Percentiles rank a stretch among this genome's conserved stretches.
phyloP scores from a whole-genome alignment of 352 stramenopile genomes.

The Blastocystis sp. region DNA sequence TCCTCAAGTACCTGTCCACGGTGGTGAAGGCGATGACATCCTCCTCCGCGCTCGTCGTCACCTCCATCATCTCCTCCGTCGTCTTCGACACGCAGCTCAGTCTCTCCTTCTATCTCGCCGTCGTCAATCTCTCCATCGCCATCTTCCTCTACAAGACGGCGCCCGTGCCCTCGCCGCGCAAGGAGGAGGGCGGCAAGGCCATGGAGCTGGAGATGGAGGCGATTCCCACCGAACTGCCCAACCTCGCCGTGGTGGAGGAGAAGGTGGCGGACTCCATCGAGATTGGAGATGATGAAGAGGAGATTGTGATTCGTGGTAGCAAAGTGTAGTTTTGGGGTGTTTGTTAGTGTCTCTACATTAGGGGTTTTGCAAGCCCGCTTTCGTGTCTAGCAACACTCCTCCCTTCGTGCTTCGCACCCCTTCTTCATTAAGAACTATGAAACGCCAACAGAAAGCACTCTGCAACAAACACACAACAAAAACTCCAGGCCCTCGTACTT shows the following conservation, averaged over 20 bases:
- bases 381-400: too few species aligned
- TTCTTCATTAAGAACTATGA: background rate
- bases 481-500: slow-evolving; percentile 89
- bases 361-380: too few species aligned
- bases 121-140: slow-evolving; percentile 58
- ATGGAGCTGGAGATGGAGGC: slow-evolving; percentile 1
- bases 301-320: slow-evolving; percentile 10
- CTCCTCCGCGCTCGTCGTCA: slow-evolving; percentile 19
- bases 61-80: slow-evolving; percentile 20
- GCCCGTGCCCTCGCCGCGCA: background rate
- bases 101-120: slow-evolving; percentile 40
- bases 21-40: slow-evolving; percentile 59
- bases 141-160: slow-evolving; percentile 59
- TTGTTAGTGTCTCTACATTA: background rate
- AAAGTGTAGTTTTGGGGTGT: background rate
- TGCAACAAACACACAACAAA: slow-evolving; percentile 23
- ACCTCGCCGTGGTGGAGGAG: background rate
- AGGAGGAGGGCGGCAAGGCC: background rate
- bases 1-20: slow-evolving; percentile 58
- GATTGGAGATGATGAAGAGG: slow-evolving; percentile 61
- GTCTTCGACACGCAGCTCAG: slow-evolving; percentile 32
- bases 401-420: background rate
- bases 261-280: slow-evolving; percentile 3
- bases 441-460: background rate
- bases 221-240: slow-evolving; percentile 14